Conservation (phyloP, 495 filamentous ascomycete genomes). For the Penicillium simplicissimum region DNA sequence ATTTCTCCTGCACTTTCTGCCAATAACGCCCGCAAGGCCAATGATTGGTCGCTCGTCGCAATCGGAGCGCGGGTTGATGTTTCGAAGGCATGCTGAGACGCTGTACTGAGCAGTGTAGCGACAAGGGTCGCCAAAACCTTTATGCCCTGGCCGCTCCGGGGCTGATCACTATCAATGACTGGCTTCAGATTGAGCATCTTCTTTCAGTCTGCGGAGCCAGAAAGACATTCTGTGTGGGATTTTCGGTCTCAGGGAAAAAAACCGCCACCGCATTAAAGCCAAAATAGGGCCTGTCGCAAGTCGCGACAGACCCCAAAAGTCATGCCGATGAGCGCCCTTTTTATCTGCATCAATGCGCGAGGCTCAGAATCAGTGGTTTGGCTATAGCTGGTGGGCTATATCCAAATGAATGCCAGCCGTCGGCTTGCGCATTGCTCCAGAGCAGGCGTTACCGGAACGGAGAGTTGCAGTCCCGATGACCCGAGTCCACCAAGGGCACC, state of each 20-base stretch:
- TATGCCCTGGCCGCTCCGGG: no score
- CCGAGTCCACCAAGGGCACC: background rate
- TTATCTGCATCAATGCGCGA: background rate
- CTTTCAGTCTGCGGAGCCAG: no score
- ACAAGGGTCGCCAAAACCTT: background rate
- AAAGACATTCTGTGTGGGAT: no score
- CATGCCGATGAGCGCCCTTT: background rate
- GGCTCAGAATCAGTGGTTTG: background rate
- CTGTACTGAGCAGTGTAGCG: background rate
- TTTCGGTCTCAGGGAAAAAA: background rate
- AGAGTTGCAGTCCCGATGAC: no score
- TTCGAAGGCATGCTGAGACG: background rate
- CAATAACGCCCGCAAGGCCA: background rate
- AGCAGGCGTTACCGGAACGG: no score
- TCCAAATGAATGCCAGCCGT: background rate
- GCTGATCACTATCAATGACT: background rate
- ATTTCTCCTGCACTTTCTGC: background rate
- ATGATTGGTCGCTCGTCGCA: background rate
- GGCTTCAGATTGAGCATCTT: background rate
- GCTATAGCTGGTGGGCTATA: background rate
- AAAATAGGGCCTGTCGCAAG: no score
- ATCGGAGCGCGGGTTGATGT: background rate
- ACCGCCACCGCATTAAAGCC: background rate
- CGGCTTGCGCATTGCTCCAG: no score
- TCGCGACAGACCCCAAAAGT: background rate